These are phyloP conservation scores for Penicillium waksmanii DNA, from an alignment of 495 filamentous ascomycete species.

Conservation along the genomic window DNA sequence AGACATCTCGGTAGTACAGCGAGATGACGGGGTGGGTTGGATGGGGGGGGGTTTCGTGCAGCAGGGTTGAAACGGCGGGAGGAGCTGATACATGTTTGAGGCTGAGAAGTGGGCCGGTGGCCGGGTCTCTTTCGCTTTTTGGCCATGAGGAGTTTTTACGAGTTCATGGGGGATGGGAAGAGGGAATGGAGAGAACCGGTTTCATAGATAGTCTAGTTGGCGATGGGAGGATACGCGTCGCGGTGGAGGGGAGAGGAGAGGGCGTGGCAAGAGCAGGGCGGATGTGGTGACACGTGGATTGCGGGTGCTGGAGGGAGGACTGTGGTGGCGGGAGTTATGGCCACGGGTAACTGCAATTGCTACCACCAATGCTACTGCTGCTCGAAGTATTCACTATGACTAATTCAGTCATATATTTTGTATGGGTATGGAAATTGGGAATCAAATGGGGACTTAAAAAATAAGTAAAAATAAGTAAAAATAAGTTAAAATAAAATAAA, in stretches of 20 bases:
- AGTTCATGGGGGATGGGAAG: neutral
- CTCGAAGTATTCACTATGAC: neutral
- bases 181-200: neutral
- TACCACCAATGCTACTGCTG: neutral
- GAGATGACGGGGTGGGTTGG: slow-evolving; percentile 67
- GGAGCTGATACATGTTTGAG: slow-evolving; percentile 25
- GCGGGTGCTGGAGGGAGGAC: neutral
- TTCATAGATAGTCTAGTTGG: neutral
- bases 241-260: neutral
- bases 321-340: neutral
- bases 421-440: no score
- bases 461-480: neutral
- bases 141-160: slow-evolving; percentile 31
- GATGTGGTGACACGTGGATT: neutral
- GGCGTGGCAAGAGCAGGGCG: neutral
- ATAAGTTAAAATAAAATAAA: neutral
- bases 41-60: slow-evolving; percentile 18
- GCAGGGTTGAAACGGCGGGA: slow-evolving; percentile 24
- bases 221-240: neutral
- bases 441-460: neutral
- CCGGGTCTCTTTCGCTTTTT: slow-evolving; percentile 50
- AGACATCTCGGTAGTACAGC: slow-evolving; percentile 70
- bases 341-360: neutral
- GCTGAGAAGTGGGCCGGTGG: slow-evolving; percentile 29
- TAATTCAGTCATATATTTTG: no score